Evolutionary conservation across 306 rosid genomes (phyloP).

Genomic region (Cicer bijugum): DNA sequence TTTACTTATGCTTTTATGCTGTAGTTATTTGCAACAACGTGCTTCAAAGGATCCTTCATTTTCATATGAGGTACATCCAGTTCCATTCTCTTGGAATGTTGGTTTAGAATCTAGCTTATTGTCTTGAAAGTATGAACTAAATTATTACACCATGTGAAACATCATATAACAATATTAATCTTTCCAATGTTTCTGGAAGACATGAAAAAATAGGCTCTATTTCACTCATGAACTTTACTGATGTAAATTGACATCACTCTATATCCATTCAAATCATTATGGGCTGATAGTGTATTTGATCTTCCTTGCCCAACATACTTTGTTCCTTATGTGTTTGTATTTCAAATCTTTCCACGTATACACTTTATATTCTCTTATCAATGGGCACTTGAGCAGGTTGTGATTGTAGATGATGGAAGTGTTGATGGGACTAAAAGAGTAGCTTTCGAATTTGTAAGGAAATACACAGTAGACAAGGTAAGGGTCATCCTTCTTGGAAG

Average conservation of each 20-base stretch:
- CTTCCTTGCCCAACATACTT: constrained; percentile 17
- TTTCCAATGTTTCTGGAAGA: not conserved
- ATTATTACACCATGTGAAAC: constrained; percentile 4
- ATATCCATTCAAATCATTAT: constrained; percentile 33
- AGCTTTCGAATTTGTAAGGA: constrained; percentile 83
- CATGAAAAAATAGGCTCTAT: constrained; percentile 17
- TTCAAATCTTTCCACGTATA: not conserved
- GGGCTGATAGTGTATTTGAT: constrained; percentile 20
- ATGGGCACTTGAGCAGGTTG: constrained; percentile 62
- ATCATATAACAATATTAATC: constrained; percentile 13
- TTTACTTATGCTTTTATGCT: constrained; percentile 38
- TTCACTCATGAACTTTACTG: constrained; percentile 30
- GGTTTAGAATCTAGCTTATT: constrained; percentile 39
- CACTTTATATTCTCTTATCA: constrained; percentile 33
- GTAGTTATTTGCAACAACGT: constrained; percentile 91
- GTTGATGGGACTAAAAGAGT: constrained; percentile 84
- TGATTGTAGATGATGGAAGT: constrained; percentile 94
- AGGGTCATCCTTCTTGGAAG: constrained; percentile 90
- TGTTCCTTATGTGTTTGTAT: constrained; percentile 16
- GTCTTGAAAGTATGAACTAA: constrained; percentile 4
- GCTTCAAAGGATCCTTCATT: constrained; percentile 75
- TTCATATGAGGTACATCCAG: constrained; percentile 82
- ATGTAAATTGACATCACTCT: not conserved
- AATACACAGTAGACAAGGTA: constrained; percentile 74
- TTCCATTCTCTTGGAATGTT: constrained; percentile 25